Evolutionary conservation across 2,329 filamentous ascomycete genomes (phyloP).

Genomic region (Pseudocercospora eumusae): DNA sequence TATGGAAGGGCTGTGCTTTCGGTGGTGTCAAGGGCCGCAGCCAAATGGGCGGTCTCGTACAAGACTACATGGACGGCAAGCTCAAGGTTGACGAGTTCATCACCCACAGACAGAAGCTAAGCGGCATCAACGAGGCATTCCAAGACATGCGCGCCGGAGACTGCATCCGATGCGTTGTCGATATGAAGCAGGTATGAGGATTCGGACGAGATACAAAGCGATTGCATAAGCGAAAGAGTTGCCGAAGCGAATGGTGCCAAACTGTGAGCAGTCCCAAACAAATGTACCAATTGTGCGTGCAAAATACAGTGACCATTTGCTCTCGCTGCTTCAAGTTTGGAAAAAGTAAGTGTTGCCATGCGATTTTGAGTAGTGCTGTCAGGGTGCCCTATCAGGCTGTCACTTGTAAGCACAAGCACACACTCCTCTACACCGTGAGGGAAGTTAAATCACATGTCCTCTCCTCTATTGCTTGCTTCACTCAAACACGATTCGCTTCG

Average conservation of each 20-base stretch:
- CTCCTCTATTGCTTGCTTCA: too few species aligned
- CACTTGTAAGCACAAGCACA: too few species aligned
- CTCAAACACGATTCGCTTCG: too few species aligned
- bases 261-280: neutral
- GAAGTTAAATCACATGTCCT: too few species aligned
- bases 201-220: neutral
- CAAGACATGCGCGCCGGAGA: constrained; percentile 93
- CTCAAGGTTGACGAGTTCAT: constrained; percentile 99
- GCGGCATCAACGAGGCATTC: constrained; percentile 86
- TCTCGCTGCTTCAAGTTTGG: neutral
- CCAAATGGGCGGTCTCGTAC: constrained; percentile 82
- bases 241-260: neutral
- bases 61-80: constrained; percentile 83
- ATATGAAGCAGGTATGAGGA: constrained; percentile 51
- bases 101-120: constrained; percentile 84
- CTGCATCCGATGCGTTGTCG: constrained; percentile 93
- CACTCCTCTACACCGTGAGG: too few species aligned
- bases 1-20: constrained; percentile 98
- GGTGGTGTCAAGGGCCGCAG: constrained; percentile 97
- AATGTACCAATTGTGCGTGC: neutral
- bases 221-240: constrained; percentile 13
- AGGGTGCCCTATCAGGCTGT: neutral
- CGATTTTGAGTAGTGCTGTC: neutral
- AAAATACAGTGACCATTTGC: neutral
- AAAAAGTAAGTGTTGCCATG: neutral